These are phyloP conservation scores for Isoetes taiwanensis DNA, from an alignment of 75 land plant genomes.

Conservation along the genomic window DNA sequence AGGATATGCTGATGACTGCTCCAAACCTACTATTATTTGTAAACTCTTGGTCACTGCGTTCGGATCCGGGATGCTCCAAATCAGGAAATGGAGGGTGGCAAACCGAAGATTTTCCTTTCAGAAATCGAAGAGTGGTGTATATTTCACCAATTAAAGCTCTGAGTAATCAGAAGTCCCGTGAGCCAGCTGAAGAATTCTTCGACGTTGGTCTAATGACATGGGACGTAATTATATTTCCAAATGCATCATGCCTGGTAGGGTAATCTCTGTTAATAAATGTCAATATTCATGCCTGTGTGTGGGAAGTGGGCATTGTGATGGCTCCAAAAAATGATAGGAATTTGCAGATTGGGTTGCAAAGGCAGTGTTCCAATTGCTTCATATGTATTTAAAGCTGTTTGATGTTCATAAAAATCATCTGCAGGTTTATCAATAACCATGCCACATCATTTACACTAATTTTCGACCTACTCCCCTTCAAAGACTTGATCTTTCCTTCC, in stretches of 20 bases:
- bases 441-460: constrained; percentile 97
- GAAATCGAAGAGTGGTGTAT: constrained; percentile 90
- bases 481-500: constrained; percentile 84
- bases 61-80: no score
- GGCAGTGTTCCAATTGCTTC: no score
- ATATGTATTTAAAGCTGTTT: no score
- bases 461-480: constrained; percentile 96
- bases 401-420: no score
- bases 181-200: constrained; percentile 80
- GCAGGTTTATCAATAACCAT: constrained; percentile 95
- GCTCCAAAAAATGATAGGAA: constrained; percentile 89
- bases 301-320: constrained; percentile 99
- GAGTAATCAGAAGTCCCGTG: constrained; percentile 95
- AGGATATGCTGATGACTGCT: no score
- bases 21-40: no score
- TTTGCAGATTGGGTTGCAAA: constrained; percentile 99
- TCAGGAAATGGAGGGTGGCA: no score
- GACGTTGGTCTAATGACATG: constrained; percentile 99
- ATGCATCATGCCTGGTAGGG: constrained; percentile 93
- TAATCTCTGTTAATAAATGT: no score
- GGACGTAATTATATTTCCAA: constrained; percentile 92
- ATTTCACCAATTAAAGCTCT: constrained; percentile 99
- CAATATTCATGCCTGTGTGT: no score
- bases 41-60: no score
- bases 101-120: no score